phyloP scores from a whole-genome alignment of 1,139 yeast genomes.

The Zygosaccharomyces sapae region DNA sequence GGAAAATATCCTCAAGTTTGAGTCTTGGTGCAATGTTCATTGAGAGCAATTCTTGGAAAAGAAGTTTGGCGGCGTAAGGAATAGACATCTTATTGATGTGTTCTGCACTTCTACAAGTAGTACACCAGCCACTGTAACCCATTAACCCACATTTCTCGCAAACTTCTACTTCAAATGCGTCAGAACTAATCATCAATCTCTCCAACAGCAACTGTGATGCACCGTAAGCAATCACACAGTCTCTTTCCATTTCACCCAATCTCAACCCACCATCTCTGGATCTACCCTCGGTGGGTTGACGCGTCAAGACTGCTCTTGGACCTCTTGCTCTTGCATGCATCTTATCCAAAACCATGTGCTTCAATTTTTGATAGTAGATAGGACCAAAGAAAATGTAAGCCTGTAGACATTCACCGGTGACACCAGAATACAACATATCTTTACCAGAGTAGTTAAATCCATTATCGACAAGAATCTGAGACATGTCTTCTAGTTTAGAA shows the following conservation, averaged over 20 bases:
- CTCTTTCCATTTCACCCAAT: slow-evolving; percentile 99
- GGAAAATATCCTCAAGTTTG: slow-evolving; percentile 78
- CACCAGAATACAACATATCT: slow-evolving; percentile 97
- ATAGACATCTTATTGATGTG: slow-evolving; percentile 88
- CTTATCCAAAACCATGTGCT: slow-evolving; percentile 98
- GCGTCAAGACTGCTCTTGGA: slow-evolving; percentile 94
- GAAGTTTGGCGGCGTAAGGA: slow-evolving; percentile 94
- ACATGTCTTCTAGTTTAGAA: slow-evolving; percentile 90
- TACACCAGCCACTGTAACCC: slow-evolving; percentile 98
- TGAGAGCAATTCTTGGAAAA: slow-evolving; percentile 92
- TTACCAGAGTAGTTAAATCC: slow-evolving; percentile 96
- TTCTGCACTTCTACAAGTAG: slow-evolving; percentile 87
- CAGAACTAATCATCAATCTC: slow-evolving; percentile 94
- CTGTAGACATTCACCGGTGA: slow-evolving; percentile 94
- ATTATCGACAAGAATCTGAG: slow-evolving; percentile 78
- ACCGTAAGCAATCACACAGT: slow-evolving; percentile 98
- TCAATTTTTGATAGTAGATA: slow-evolving; percentile 92
- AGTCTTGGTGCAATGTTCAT: slow-evolving; percentile 98
- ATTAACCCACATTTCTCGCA: slow-evolving; percentile 93
- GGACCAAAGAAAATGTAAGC: slow-evolving; percentile 99
- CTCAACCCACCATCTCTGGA: slow-evolving; percentile 99
- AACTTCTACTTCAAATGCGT: slow-evolving; percentile 94
- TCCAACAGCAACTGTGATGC: slow-evolving; percentile 93
- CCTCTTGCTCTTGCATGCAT: slow-evolving; percentile 99
- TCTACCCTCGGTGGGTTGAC: slow-evolving; percentile 99